Base-by-base conservation (phyloP, 2,329 filamentous ascomycete genomes). In the Alternaria longipes region DNA sequence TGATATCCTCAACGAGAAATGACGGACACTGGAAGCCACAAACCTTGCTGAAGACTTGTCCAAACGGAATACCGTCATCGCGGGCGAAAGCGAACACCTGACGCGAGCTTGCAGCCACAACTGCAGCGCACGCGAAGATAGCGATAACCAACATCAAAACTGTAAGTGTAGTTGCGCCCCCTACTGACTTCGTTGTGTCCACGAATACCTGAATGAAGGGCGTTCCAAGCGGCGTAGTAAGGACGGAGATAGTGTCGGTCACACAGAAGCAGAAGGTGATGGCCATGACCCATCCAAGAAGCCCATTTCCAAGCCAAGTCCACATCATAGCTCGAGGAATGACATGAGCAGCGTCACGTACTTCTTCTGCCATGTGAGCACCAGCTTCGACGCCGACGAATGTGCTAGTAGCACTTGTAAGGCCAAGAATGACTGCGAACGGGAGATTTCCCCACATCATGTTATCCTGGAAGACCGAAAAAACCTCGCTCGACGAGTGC, bases 401-500 rank as follows among this genome's bases (percentile, higher is more conserved):
- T 18, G 79, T 65, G 9, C 80, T 81, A 20, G 82, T 73, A 40
- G 82, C 65, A 20, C 72, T 68, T 2, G 82, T 80, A 18, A 84
- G 69, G 5, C 80, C 79, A 18, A 56, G 20, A 9, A 56, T 56
- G 14, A 49, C 42, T 4, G 54, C 54, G 14, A 56, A 32, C 8
- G 44, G 54, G 24, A 56, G 8, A 45, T 45, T 56, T 0, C 32
- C 32, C 54, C 54, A 56, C 42, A 49, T 49, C 54, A 69, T 74
- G 32, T 66, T 80, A 26, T 85, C 83, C 12, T 74, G 69, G 65
- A 85, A 85, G 1, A 76, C 63, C 4, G 80, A 78, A 56, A 84
- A 84, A 0, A 84, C 82, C 1, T 77, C 74, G 14, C 75, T 64
- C 0, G 45, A 49, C 12, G 81, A 65, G 4, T 74, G 66, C 12